Percentiles rank a stretch among this genome's conserved stretches.
These are phyloP conservation scores for Paramyrothecium roridum DNA, from an alignment of 2,329 filamentous ascomycete genomes.

Conservation along the genomic window DNA sequence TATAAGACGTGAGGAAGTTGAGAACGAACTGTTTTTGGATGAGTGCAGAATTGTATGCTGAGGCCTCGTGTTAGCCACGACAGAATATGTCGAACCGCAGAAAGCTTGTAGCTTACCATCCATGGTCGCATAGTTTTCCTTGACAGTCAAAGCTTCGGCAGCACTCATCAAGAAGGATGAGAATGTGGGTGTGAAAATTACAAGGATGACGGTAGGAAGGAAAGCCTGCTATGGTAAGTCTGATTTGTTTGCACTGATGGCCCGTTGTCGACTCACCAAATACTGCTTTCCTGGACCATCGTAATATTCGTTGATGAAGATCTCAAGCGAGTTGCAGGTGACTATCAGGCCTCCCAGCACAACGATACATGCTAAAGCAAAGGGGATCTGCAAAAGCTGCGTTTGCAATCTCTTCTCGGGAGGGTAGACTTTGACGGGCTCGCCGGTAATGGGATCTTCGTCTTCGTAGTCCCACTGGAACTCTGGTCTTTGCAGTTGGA, in stretches of 20 bases:
- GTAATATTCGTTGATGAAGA: slow-evolving; percentile 95
- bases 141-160: slow-evolving; percentile 73
- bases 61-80: slow-evolving; percentile 7
- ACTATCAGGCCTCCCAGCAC: slow-evolving; percentile 80
- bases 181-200: slow-evolving; percentile 74
- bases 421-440: slow-evolving; percentile 73
- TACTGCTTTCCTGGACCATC: slow-evolving; percentile 82
- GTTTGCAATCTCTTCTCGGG: slow-evolving; percentile 70
- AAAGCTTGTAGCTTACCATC: slow-evolving; percentile 45
- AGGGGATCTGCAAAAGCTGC: slow-evolving; percentile 80
- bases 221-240: slow-evolving; percentile 59
- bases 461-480: slow-evolving; percentile 77
- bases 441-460: slow-evolving; percentile 78
- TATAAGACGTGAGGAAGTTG: slow-evolving; percentile 95
- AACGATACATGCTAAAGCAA: slow-evolving; percentile 69
- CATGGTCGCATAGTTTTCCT: slow-evolving; percentile 89
- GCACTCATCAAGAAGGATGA: slow-evolving; percentile 71
- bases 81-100: too few relatives aligned
- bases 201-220: slow-evolving; percentile 84
- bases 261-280: slow-evolving; percentile 52
- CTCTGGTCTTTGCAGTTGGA: slow-evolving; percentile 73
- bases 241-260: background rate
- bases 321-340: slow-evolving; percentile 85
- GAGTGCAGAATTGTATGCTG: slow-evolving; percentile 76
- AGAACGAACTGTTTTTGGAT: slow-evolving; percentile 93